A percentile compares a stretch with the other conserved stretches of the same genome.
Conservation (phyloP, 768 basidiomycete species). For the Russula compacta region DNA sequence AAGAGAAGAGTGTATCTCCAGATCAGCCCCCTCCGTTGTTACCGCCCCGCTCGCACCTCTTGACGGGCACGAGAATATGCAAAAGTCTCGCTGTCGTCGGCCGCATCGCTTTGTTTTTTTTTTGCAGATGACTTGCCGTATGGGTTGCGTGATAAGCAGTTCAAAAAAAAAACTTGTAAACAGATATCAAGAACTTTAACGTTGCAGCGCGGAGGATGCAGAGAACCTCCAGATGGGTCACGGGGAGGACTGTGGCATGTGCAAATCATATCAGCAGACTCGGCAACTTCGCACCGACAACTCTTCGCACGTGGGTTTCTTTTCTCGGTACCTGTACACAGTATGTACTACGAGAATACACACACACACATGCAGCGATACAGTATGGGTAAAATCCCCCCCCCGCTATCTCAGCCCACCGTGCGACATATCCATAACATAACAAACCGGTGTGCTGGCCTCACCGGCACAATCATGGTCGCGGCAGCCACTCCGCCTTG, state of each 20-base stretch:
- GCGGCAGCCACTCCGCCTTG: constrained; percentile 26
- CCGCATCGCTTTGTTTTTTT: constrained; percentile 44
- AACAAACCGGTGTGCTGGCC: background rate
- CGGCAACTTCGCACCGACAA: too few species aligned
- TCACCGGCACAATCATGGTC: background rate
- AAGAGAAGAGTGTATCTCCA: background rate
- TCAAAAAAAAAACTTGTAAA: background rate
- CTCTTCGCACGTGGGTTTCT: too few species aligned
- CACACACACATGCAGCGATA: too few species aligned
- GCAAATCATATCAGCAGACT: too few species aligned
- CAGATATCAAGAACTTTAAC: background rate
- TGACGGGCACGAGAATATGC: constrained; percentile 91
- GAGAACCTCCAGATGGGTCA: background rate
- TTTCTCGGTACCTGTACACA: too few species aligned
- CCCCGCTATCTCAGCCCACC: too few species aligned
- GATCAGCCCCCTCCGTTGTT: background rate
- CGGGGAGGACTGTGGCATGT: too few species aligned
- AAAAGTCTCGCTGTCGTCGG: constrained; percentile 63
- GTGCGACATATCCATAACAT: background rate
- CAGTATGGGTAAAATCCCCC: too few species aligned
- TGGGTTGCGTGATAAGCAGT: background rate
- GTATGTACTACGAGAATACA: too few species aligned
- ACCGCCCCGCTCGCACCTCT: constrained; percentile 47
- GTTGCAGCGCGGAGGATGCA: background rate
- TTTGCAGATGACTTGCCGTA: background rate